Evolutionary conservation across 2,329 filamentous ascomycete genomes (phyloP), one percentile per base, ranked within the genome.

Genomic region (Chrysoporthe deuterocubensis): DNA sequence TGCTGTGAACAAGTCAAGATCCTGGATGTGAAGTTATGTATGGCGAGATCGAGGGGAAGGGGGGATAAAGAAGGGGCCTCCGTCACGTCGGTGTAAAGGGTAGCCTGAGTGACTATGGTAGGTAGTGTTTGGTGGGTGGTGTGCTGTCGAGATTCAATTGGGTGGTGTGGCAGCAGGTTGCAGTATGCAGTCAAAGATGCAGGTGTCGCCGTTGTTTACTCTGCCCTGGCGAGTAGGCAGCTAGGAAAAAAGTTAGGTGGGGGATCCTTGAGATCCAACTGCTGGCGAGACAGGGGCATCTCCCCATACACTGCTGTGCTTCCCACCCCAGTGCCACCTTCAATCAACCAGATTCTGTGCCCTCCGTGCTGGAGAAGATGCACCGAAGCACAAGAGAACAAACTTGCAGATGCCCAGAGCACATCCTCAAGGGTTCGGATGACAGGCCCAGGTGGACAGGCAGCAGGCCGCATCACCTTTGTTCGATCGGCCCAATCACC

Each of bases 71-170:
- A 52, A 32, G 26, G 32, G 26, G 21, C 21, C 8, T 5, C 5
- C 26, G 48, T 52, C 48, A 52, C 7, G 48, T 13, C 21, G 13
- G 48, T 52, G 48, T 14, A 58, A 3, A 9, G 40, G 32, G 37
- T 40, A 42, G 56, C 4, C 34, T n/a, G 18, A 58, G 32, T 58
- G 56, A 21, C 14, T n/a, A 58, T 16, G 59, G 14, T 48, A 13
- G 40, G 21, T 44, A 42, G 26, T 26, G 59, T 48, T 18, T 44
- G 59, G 21, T 46, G 59, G 44, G 57, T 16, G 57, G 57, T 60
- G 57, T 61, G 59, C 59, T 61, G 59, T 61, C 59, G 43, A 4
- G 59, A 32, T 48, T 16, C 59, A 6, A 61, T 61, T 61, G 59
- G 59, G 40, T 16, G 7, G 21, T 16, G 42, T 18, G n/a, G 58